These are phyloP conservation scores for Passalora sequoiae DNA, from an alignment of 2,329 filamentous ascomycete species.

Conservation along the genomic window DNA sequence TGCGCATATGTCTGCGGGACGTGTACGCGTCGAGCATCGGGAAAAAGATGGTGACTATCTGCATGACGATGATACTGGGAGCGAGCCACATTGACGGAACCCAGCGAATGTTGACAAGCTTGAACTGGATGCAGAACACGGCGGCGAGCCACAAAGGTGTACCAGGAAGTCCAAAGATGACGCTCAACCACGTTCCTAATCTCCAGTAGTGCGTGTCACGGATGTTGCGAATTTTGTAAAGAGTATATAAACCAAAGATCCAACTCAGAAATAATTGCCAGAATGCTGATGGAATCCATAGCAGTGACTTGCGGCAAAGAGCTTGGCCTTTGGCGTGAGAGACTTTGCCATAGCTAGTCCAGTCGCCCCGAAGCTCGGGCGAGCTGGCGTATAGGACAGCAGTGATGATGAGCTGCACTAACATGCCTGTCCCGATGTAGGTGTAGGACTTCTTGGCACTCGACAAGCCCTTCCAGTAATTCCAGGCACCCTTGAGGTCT, in stretches of 20 bases:
- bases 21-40: constrained; percentile 55
- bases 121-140: constrained; percentile 51
- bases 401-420: constrained; percentile 35
- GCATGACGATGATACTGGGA: constrained; percentile 57
- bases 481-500: constrained; percentile 30
- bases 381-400: constrained; percentile 20
- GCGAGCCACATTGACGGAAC: constrained; percentile 60
- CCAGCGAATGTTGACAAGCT: constrained; percentile 47
- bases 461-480: constrained; percentile 34
- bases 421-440: constrained; percentile 52
- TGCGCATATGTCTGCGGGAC: constrained; percentile 32
- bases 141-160: constrained; percentile 61
- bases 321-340: constrained; percentile 23
- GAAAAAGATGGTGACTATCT: constrained; percentile 60
- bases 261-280: constrained; percentile 63
- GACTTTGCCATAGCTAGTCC: constrained; percentile 22
- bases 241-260: constrained; percentile 56
- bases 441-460: constrained; percentile 47
- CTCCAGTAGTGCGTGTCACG: constrained; percentile 64
- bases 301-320: constrained; percentile 42
- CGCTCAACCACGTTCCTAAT: constrained; percentile 54
- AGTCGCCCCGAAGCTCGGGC: constrained; percentile 24
- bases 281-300: constrained; percentile 57
- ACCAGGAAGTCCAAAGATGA: constrained; percentile 52
- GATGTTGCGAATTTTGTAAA: constrained; percentile 58